Evolutionary conservation across 345 rosid genomes (phyloP).

Genomic region (Eutrema japonicum): DNA sequence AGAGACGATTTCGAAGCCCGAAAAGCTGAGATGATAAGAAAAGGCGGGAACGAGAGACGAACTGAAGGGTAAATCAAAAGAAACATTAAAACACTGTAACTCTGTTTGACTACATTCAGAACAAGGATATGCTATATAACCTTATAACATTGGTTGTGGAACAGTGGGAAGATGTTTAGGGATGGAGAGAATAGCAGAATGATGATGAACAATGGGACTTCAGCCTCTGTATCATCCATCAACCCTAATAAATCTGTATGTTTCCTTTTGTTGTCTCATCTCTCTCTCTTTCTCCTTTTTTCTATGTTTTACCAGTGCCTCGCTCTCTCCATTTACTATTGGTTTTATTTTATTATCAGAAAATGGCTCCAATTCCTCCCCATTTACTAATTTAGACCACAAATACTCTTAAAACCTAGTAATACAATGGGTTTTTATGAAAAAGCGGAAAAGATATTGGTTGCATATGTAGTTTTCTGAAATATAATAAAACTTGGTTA

Average conservation of each 20-base stretch:
- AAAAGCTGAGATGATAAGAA: constrained; percentile 85
- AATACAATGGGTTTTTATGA: neutral
- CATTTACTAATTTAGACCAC: neutral
- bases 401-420: neutral
- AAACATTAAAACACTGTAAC: neutral
- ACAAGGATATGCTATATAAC: neutral
- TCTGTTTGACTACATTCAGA: neutral
- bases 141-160: constrained; percentile 5
- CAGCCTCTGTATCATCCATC: constrained; percentile 45
- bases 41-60: constrained; percentile 79
- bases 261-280: constrained; percentile 34
- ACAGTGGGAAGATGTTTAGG: constrained; percentile 71
- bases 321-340: constrained; percentile 3
- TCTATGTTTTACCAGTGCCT: constrained; percentile 10
- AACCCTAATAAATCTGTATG: constrained; percentile 45
- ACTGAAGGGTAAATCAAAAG: constrained; percentile 61
- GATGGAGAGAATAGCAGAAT: constrained; percentile 76
- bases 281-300: neutral
- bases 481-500: neutral
- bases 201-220: constrained; percentile 61
- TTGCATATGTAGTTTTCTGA: neutral
- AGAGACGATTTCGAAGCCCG: constrained; percentile 91
- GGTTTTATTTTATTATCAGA: neutral
- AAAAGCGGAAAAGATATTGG: neutral
- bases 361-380: neutral